Conservation (phyloP, 2,329 filamentous ascomycete genomes). For the Ceratocystis lukuohia region DNA sequence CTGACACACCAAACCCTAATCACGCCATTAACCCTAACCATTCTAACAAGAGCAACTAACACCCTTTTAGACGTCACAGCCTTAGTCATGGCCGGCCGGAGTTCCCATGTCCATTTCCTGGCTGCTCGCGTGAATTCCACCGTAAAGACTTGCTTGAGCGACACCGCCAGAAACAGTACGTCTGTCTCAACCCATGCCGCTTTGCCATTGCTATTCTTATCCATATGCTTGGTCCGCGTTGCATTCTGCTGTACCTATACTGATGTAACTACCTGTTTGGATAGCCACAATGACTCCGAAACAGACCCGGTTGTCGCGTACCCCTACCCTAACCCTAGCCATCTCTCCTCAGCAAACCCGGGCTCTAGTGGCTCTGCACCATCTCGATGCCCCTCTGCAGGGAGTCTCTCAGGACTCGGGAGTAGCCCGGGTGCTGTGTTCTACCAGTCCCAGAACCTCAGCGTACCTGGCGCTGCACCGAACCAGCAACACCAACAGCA, state of each 20-base stretch:
- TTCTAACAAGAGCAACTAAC: not conserved
- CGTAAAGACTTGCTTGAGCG: conserved; percentile 46
- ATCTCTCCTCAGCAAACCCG: no score
- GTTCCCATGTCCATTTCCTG: conserved; percentile 37
- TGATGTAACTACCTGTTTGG: not conserved
- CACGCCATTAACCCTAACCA: not conserved
- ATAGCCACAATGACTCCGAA: conserved; percentile 2
- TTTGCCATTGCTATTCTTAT: not conserved
- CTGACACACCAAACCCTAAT: not conserved
- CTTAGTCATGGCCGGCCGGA: conserved; percentile 44
- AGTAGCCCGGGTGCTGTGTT: no score
- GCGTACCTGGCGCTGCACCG: not conserved
- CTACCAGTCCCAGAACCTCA: not conserved
- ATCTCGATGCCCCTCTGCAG: no score
- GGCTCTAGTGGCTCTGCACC: no score
- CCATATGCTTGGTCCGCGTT: not conserved
- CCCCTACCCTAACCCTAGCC: not conserved
- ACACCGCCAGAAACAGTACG: conserved; percentile 34
- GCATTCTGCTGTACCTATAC: not conserved
- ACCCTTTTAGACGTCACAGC: conserved; percentile 40
- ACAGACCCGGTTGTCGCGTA: not conserved
- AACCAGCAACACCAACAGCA: no score
- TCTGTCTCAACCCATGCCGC: conserved; percentile 5
- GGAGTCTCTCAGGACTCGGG: no score
- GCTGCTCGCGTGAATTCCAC: conserved; percentile 45